Evolutionary conservation across 805 yeast genomes (phyloP).

Genomic region (Lachancea dasiensis): DNA sequence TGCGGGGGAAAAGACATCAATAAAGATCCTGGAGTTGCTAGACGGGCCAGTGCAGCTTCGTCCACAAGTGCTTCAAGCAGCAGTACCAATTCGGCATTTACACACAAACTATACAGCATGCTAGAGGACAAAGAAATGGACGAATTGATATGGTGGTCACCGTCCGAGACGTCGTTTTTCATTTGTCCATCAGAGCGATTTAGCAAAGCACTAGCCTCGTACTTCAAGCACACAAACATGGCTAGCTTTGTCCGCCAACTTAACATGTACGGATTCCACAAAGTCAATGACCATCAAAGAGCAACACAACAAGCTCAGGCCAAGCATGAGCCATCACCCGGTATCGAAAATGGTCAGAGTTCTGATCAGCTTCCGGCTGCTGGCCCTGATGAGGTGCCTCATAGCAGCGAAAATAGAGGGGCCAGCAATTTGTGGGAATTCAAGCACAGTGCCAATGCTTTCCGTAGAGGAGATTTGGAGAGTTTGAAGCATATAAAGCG

Average conservation of each 20-base stretch:
- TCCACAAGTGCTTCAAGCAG: slow-evolving; percentile 4
- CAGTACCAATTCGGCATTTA: slow-evolving; percentile 39
- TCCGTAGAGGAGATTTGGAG: slow-evolving; percentile 75
- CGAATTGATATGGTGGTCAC: slow-evolving; percentile 84
- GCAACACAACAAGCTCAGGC: slow-evolving; percentile 4
- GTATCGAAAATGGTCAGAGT: background rate
- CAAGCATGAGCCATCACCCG: slow-evolving; percentile 8
- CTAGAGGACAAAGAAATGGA: slow-evolving; percentile 67
- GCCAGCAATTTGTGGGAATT: slow-evolving; percentile 66
- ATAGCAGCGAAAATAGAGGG: slow-evolving; percentile 7
- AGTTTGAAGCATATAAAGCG: slow-evolving; percentile 72
- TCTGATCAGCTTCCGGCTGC: background rate
- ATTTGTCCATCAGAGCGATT: slow-evolving; percentile 86
- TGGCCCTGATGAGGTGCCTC: background rate
- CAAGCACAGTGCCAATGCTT: slow-evolving; percentile 71
- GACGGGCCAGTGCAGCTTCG: no score
- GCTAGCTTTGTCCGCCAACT: slow-evolving; percentile 90
- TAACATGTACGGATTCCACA: slow-evolving; percentile 85
- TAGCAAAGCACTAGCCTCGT: slow-evolving; percentile 57
- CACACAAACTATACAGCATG: slow-evolving; percentile 88
- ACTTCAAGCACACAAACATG: slow-evolving; percentile 90
- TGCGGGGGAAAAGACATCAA: no score
- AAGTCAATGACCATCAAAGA: slow-evolving; percentile 36
- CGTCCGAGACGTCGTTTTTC: slow-evolving; percentile 62
- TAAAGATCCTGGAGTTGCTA: no score